Base-by-base conservation (phyloP, 2,329 filamentous ascomycete genomes). In the Parasarocladium wereldwijsianum region DNA sequence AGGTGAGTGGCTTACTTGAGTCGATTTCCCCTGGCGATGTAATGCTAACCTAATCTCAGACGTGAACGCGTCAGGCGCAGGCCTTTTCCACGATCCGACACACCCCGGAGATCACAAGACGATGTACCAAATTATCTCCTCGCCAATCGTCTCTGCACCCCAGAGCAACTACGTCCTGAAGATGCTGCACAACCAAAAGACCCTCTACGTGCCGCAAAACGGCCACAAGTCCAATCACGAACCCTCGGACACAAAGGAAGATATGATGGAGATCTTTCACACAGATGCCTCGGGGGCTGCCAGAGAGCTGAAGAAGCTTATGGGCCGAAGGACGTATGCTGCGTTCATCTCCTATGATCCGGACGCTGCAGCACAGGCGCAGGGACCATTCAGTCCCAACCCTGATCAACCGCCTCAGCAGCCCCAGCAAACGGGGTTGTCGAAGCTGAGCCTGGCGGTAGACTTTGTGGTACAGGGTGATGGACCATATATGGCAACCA, bases 191-290 rank as follows among this genome's bases (percentile, higher is more conserved):
- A 90, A 80, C 62, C 87, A 86, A 58, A 90, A 87, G 53, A 72
- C 81, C 21, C 72, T 96, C 17, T 98, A 94, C 52, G 67, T 98
- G 32, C 90, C 90, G 0, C 66, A 70, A 32, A 98, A 98, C 52
- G 87, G 87, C 2, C 74, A 84, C 33, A 70, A 71, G 39, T 76
- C 79, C 1, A 78, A 66, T 2, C 72, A 84, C 36, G 69, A 76
- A 39, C 68, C 81, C 2, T 80, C 76, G 2, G 90, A 98, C 51
- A 98, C 90, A 26, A 96, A 98, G 55, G 90, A 98, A 54, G 90
- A 98, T 56, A 98, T 98, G 90, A 93, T 98, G 81, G 90, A 98
- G 60, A 92, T 98, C 41, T 98, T 98, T 67, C 84, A 90, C 45
- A 82, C 78, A 6, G 90, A 98, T 43, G 84, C 90, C 11, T 83